A percentile compares a stretch with the other conserved stretches of the same genome.
Conservation (phyloP, 2,329 filamentous ascomycete species). For the Hypoxylon sp. region DNA sequence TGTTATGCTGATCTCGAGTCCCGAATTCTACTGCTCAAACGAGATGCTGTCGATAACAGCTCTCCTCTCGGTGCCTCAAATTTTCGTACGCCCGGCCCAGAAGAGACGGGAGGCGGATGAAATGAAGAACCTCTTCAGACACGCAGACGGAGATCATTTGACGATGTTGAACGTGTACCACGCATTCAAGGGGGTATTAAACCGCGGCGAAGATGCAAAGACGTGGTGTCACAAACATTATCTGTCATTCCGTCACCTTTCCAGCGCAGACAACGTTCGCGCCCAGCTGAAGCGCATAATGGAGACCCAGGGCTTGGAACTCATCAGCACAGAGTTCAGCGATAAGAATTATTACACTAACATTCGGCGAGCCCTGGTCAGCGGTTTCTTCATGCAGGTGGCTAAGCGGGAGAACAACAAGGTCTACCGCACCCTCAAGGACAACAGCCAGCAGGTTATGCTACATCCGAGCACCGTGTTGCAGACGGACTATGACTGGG, state of each 20-base stretch:
- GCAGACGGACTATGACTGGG: conserved; percentile 90
- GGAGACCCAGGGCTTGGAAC: conserved; percentile 87
- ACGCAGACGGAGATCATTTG: conserved; percentile 92
- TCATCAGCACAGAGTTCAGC: conserved; percentile 88
- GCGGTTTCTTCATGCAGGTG: conserved; percentile 99
- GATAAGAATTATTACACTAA: conserved; percentile 99
- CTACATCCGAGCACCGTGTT: conserved; percentile 94
- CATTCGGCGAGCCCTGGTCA: conserved; percentile 88
- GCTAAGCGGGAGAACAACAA: conserved; percentile 93
- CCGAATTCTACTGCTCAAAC: conserved; percentile 98
- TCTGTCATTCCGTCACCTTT: conserved; percentile 85
- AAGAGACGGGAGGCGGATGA: conserved; percentile 92
- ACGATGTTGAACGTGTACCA: conserved; percentile 98
- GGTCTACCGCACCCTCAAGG: conserved; percentile 94
- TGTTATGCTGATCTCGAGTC: conserved; percentile 97
- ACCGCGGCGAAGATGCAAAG: conserved; percentile 73
- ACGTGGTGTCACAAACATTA: conserved; percentile 98
- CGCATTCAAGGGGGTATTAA: conserved; percentile 84
- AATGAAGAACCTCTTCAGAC: conserved; percentile 94
- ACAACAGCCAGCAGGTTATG: conserved; percentile 91
- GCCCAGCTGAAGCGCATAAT: conserved; percentile 93
- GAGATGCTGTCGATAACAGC: conserved; percentile 96
- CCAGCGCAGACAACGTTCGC: conserved; percentile 93
- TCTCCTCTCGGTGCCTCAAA: conserved; percentile 90
- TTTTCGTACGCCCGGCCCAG: conserved; percentile 87